These are phyloP conservation scores for Blastosporella zonata DNA, from an alignment of 1,284 basidiomycete species.

Conservation along the genomic window DNA sequence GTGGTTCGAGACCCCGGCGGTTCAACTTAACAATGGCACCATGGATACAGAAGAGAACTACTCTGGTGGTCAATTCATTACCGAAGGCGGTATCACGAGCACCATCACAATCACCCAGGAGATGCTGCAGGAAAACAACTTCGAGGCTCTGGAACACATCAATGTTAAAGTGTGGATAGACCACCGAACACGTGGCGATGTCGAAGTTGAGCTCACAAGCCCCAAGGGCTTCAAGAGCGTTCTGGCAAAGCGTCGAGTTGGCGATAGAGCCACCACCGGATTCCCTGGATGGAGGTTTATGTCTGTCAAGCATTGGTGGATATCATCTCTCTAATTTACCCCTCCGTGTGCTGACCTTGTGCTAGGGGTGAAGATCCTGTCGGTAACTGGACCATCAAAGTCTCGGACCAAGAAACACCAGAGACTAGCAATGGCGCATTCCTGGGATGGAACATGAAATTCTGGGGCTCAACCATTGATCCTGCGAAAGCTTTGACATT, in stretches of 20 bases:
- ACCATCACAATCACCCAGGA: conserved; percentile 70
- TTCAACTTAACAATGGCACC: conserved; percentile 65
- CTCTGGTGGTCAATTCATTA: conserved; percentile 67
- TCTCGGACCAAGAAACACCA: conserved; percentile 69
- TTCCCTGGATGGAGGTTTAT: conserved; percentile 97
- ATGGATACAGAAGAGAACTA: conserved; percentile 57
- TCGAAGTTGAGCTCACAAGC: conserved; percentile 87
- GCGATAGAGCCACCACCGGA: conserved; percentile 71
- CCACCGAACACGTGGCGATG: conserved; percentile 85
- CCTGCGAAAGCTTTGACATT: conserved; percentile 66
- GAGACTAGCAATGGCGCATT: conserved; percentile 72
- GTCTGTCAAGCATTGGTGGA: conserved; percentile 96
- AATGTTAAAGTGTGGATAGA: conserved; percentile 93
- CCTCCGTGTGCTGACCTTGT: conserved; percentile 18
- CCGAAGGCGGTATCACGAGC: conserved; percentile 64
- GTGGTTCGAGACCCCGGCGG: conserved; percentile 76
- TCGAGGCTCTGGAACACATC: conserved; percentile 90
- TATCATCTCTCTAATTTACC: conserved; percentile 4
- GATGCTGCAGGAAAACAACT: conserved; percentile 73
- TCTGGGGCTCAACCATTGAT: conserved; percentile 92
- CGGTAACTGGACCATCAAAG: conserved; percentile 90
- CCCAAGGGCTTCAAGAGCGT: conserved; percentile 88
- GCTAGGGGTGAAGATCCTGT: conserved; percentile 88
- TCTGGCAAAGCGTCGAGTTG: conserved; percentile 70
- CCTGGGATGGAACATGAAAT: conserved; percentile 87